These are phyloP conservation scores for Thielaviopsis populi DNA, from an alignment of 2,329 filamentous ascomycete species.

Conservation along the genomic window DNA sequence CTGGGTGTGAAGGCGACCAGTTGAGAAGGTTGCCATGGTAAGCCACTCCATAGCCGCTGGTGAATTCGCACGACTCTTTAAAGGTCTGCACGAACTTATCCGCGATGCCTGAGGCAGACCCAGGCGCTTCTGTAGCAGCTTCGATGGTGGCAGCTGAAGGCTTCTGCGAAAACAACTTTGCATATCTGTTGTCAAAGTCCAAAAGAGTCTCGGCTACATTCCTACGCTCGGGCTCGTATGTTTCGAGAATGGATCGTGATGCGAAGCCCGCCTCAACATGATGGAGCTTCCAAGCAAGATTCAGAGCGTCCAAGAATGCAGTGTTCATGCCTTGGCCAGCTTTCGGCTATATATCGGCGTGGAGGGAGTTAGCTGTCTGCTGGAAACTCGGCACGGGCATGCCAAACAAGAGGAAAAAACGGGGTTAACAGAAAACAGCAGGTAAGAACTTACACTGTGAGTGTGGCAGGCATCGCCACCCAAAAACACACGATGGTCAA, in stretches of 20 bases:
- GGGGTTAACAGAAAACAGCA: too few relatives aligned
- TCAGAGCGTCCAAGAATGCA: conserved; percentile 66
- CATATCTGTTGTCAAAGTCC: conserved; percentile 77
- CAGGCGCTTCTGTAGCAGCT: conserved; percentile 37
- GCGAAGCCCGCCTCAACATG: conserved; percentile 75
- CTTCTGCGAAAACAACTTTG: conserved; percentile 72
- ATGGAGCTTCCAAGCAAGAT: conserved; percentile 93
- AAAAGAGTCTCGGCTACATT: conserved; percentile 71
- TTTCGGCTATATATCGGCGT: conserved; percentile 40
- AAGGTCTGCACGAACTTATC: conserved; percentile 81
- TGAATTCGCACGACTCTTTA: conserved; percentile 85
- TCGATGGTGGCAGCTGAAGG: conserved; percentile 59
- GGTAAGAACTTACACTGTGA: conserved; percentile 42
- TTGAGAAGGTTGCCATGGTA: conserved; percentile 74
- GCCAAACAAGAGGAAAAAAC: conserved; percentile 22
- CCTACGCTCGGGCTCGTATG: conserved; percentile 78
- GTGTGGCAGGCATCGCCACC: conserved; percentile 69
- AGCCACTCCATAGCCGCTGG: conserved; percentile 77
- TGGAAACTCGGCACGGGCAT: conserved; percentile 25
- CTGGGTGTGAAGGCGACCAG: conserved; percentile 61
- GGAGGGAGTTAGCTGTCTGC: conserved; percentile 24
- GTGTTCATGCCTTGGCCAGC: conserved; percentile 72
- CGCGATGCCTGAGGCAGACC: conserved; percentile 16
- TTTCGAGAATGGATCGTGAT: conserved; percentile 56
- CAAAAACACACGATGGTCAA: conserved; percentile 56